Conservation (phyloP, 306 rosid species). For the Castanospermum australe region DNA sequence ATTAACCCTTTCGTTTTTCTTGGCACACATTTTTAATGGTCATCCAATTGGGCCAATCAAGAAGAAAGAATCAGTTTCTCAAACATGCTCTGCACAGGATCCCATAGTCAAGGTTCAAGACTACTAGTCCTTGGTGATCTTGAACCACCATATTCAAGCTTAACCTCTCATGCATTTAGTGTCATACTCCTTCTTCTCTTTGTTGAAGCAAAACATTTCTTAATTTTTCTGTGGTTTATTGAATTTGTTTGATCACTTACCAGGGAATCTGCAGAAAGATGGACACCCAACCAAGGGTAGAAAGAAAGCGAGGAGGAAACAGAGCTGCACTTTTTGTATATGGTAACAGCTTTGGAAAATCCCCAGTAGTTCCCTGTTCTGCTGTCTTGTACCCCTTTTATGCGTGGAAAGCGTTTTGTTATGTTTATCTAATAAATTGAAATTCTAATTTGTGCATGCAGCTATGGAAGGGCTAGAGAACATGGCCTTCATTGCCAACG, state of each 20-base stretch:
- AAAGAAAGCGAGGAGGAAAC: conserved; percentile 55
- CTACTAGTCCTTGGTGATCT: background rate
- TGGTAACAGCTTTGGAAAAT: conserved; percentile 40
- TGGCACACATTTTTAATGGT: background rate
- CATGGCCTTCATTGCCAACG: conserved; percentile 70
- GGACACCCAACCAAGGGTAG: conserved; percentile 25
- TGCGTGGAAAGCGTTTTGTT: background rate
- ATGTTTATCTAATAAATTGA: background rate
- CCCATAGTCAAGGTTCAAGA: background rate
- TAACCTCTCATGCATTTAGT: background rate
- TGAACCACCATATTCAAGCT: background rate
- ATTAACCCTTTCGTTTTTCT: background rate
- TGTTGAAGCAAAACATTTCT: background rate
- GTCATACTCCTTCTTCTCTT: background rate
- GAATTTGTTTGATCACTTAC: conserved; percentile 8
- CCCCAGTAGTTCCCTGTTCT: background rate
- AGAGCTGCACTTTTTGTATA: conserved; percentile 66
- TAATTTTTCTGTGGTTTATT: conserved; percentile 2
- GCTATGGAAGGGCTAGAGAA: conserved; percentile 79
- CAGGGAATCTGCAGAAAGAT: conserved; percentile 53
- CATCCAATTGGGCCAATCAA: background rate
- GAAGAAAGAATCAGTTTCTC: conserved; percentile 6
- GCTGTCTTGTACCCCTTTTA: background rate
- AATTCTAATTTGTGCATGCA: conserved; percentile 32
- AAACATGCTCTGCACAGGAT: background rate